Base-by-base conservation (phyloP, 768 basidiomycete genomes). In the Punctularia strigosozonata region DNA sequence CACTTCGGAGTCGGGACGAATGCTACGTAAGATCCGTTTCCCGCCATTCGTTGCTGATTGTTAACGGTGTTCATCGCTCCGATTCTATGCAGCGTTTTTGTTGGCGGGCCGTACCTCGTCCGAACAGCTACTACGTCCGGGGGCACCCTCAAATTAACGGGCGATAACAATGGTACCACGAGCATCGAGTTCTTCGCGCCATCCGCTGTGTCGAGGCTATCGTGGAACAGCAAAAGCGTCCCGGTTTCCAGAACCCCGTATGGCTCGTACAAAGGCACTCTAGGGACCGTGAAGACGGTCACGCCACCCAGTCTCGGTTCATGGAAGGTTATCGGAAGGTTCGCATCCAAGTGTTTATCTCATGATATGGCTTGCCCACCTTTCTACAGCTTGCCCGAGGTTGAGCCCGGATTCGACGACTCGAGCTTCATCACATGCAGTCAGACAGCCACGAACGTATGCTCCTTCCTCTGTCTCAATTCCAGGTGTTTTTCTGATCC, bases 241-340 rank as follows among this genome's bases (percentile, higher is more conserved):
- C 19, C 34, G 12, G 40, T 58, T 3, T 49, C 43, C 0, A 56
- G 46, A 32, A 63, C 57, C 2, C 25, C 48, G 5, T 47, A 47
- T 15, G 60, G 62, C 14, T 52, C 61, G 0, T 58, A 60, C 25
- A 51, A 44, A n/a, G 58, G 53, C 7, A 51, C 26, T 17, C 17
- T 62, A 5, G 38, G 31, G 4, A 39, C 38, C 4, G 19, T 28
- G 6, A 41, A 49, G 10, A 30, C n/a, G 7, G 42, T 61, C 18
- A 38, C 26, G 15, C 52, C 69, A 3, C 71, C 71, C 2, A 28
- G 46, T 5, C 44, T 68, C 31, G 47, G 40, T 48, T 59, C 33
- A 13, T 76, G 74, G 73, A 69, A 67, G 43, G 65, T 65, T 19
- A 49, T 56, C 15, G 65, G 67, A 52, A 66, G 67, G 69, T 69